Conservation (phyloP, 1,284 basidiomycete genomes). For the Malassezia obtusa region DNA sequence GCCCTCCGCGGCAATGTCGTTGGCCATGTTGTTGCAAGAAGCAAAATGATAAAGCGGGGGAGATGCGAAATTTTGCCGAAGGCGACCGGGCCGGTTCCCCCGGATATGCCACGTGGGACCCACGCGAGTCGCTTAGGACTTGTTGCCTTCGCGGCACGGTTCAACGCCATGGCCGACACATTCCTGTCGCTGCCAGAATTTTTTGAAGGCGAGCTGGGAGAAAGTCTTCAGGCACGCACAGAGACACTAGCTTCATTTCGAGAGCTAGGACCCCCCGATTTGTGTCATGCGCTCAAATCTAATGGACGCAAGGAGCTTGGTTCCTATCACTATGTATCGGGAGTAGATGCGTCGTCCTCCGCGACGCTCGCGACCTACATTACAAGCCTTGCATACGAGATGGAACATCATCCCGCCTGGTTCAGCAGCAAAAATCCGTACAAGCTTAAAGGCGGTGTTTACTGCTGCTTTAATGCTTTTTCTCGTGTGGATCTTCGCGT, state of each 20-base stretch:
- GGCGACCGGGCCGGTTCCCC: not conserved
- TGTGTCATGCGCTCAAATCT: conserved; percentile 84
- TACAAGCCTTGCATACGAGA: conserved; percentile 88
- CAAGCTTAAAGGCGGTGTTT: conserved; percentile 88
- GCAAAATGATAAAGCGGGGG: not conserved
- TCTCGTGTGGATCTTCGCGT: conserved; percentile 91
- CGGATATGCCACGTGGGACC: conserved; percentile 8
- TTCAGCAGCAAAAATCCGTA: conserved; percentile 64
- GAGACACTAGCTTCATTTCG: conserved; percentile 86
- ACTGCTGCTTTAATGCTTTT: conserved; percentile 98
- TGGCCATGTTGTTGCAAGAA: conserved; percentile 24
- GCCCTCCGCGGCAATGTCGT: conserved; percentile 23
- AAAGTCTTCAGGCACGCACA: conserved; percentile 77
- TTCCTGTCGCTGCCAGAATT: conserved; percentile 45
- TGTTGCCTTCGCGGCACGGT: not conserved
- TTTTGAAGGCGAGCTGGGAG: conserved; percentile 74
- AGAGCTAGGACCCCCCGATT: conserved; percentile 90
- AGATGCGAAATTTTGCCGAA: not conserved
- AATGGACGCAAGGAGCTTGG: conserved; percentile 57
- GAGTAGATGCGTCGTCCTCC: conserved; percentile 91
- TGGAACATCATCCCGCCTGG: conserved; percentile 86
- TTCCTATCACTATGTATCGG: conserved; percentile 58
- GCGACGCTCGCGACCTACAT: conserved; percentile 95
- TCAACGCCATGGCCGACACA: conserved; percentile 33
- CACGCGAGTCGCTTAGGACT: conserved; percentile 1